Conservation (phyloP, 2,329 filamentous ascomycete genomes). For the Acarospora socialis region DNA sequence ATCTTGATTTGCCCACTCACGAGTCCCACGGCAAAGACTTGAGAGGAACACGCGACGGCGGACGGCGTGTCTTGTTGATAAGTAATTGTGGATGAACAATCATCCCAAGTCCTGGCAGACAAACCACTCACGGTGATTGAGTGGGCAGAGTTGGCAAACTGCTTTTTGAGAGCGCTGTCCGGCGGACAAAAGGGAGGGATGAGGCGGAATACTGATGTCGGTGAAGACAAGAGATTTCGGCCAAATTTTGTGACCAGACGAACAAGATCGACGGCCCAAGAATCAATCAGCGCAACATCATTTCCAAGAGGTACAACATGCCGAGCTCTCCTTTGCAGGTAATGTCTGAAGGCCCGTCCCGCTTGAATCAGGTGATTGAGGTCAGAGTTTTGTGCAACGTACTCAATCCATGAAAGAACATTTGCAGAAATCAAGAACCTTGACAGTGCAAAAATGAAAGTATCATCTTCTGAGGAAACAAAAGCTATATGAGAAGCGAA, state of each 20-base stretch:
- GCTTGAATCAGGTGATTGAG: conserved; percentile 8
- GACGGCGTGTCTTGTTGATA: conserved; percentile 5
- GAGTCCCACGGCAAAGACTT: conserved; percentile 13
- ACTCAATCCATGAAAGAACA: conserved; percentile 9
- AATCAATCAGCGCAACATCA: conserved; percentile 15
- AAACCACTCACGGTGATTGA: conserved; percentile 15
- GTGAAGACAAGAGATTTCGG: conserved; percentile 15
- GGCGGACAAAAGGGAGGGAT: conserved; percentile 25
- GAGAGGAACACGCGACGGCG: conserved; percentile 11
- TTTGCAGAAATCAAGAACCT: conserved; percentile 10
- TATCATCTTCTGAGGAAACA: conserved; percentile 11
- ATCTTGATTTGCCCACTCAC: conserved; percentile 11
- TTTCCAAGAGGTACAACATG: conserved; percentile 15
- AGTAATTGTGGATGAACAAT: conserved; percentile 16
- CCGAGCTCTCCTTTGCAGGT: conserved; percentile 11
- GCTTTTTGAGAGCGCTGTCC: conserved; percentile 11
- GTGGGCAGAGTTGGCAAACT: conserved; percentile 11
- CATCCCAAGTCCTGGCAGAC: conserved; percentile 16
- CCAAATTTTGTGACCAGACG: conserved; percentile 23
- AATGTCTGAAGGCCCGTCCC: conserved; percentile 5
- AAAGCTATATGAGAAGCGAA: conserved; percentile 8
- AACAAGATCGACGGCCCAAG: conserved; percentile 22
- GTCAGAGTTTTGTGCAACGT: conserved; percentile 5
- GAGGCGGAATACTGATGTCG: conserved; percentile 23
- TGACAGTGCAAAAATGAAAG: conserved; percentile 3